Percentiles rank a stretch among this genome's conserved stretches.
phyloP scores from a whole-genome alignment of 768 basidiomycete genomes.

The Collybia nuda region DNA sequence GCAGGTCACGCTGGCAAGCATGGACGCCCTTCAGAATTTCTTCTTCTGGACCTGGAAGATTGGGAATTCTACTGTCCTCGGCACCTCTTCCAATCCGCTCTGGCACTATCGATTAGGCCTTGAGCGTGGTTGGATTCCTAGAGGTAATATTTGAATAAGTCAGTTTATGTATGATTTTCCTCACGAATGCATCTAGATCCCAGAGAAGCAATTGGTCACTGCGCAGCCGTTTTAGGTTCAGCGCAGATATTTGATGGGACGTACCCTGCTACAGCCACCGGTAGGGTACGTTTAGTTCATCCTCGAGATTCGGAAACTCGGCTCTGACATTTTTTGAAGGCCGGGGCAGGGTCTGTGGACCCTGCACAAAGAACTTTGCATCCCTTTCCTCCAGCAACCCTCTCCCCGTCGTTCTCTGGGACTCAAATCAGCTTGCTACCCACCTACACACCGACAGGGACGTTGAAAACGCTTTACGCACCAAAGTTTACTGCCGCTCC shows the following conservation, averaged over 20 bases:
- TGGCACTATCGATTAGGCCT: conserved; percentile 93
- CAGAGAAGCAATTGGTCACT: conserved; percentile 45
- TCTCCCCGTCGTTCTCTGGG: conserved; percentile 53
- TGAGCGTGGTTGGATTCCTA: conserved; percentile 83
- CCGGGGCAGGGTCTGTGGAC: conserved; percentile 61
- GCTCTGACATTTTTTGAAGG: conserved; percentile 18
- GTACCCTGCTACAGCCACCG: conserved; percentile 68
- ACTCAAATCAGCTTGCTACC: conserved; percentile 56
- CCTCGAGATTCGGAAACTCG: not conserved
- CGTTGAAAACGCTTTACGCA: conserved; percentile 56
- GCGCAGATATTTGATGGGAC: conserved; percentile 49
- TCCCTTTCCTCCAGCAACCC: conserved; percentile 64
- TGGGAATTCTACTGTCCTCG: conserved; percentile 71
- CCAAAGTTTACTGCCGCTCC: conserved; percentile 64
- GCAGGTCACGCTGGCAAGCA: conserved; percentile 72
- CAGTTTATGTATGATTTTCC: not conserved
- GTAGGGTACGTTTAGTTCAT: conserved; percentile 41
- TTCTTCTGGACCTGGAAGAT: conserved; percentile 99
- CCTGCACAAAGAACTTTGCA: conserved; percentile 47
- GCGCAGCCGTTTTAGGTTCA: conserved; percentile 35
- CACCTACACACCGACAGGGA: conserved; percentile 71
- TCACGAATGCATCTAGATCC: conserved; percentile 31
- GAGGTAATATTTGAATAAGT: conserved; percentile 38
- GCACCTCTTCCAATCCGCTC: conserved; percentile 69
- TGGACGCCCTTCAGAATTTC: conserved; percentile 91